Base-by-base conservation (phyloP, 2,329 filamentous ascomycete species). In the Clonostachys chloroleuca region DNA sequence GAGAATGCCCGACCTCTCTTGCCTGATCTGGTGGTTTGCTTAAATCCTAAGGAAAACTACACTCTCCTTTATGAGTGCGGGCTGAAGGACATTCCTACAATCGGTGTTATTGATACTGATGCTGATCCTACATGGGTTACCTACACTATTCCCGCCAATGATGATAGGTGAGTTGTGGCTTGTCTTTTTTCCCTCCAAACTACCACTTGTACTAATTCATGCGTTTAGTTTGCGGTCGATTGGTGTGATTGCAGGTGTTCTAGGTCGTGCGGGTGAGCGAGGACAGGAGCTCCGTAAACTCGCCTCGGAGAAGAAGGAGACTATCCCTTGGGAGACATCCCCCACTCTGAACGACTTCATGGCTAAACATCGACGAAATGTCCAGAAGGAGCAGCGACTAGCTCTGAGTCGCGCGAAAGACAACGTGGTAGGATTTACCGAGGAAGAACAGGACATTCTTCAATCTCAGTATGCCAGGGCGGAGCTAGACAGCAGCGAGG, bases 131-230 rank as follows among this genome's bases (percentile, higher is more conserved):
- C 89, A 1, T 92, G 89, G 82, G 91, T 97, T 44, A 97, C 94
- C 5, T 99, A 99, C 63, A 88, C 89, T 13, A 96, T 99, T 56
- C 94, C 94, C 3, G 90, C 90, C 44, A 99, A 99, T 65, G 94
- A 99, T 62, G 94, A 99, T 75, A 91, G 86, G 86, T 89, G 36
- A 39, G 36, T 39, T n/a, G 65, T 61, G 75, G 24, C 24, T 9
- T 30, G 24, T 30, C 3, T 30, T 30, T 30, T 64, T 42, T 36
- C 6, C 14, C 14, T 35, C 39, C 39, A 34, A 12, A n/a, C 18
- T 40, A 12, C 42, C 14, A 24, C 18, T 18, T 9, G 34, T 17
- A 17, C 20, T 35, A 17, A 42, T 34, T 6, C 9, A 6, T 44
- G 8, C 8, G 9, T 33, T 12, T 14, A 95, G 91, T 80, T 68